Percentiles rank a stretch among this genome's conserved stretches.
These are phyloP conservation scores for Phialocephala subalpina DNA, from an alignment of 2,329 filamentous ascomycete genomes.

Conservation along the genomic window DNA sequence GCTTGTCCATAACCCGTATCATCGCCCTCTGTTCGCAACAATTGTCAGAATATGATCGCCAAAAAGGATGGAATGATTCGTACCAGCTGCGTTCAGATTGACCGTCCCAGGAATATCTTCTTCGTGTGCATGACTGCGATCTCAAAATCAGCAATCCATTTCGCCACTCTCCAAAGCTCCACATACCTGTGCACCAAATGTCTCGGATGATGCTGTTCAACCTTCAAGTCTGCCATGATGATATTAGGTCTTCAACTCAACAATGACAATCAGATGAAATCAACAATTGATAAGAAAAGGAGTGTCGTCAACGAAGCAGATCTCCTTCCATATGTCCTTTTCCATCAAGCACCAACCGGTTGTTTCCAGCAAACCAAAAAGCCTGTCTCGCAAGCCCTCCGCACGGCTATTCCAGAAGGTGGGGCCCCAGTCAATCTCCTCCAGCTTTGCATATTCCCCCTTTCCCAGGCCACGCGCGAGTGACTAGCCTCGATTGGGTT, in stretches of 20 bases:
- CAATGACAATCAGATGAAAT: not conserved
- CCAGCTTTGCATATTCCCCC: not conserved
- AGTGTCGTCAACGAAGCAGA: not conserved
- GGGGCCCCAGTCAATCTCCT: constrained; percentile 1
- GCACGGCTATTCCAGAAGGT: not conserved
- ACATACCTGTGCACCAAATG: constrained; percentile 25
- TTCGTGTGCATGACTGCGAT: constrained; percentile 60
- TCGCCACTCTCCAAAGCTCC: not conserved
- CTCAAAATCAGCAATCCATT: constrained; percentile 4
- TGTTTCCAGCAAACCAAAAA: not conserved
- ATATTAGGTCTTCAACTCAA: not conserved
- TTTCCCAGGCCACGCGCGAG: not conserved
- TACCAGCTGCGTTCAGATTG: constrained; percentile 54
- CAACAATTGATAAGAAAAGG: not conserved
- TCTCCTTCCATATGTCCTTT: constrained; percentile 2
- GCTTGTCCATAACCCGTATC: constrained; percentile 67
- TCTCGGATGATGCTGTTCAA: constrained; percentile 9
- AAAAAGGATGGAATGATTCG: constrained; percentile 13
- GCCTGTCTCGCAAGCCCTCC: not conserved
- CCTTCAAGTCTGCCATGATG: constrained; percentile 14
- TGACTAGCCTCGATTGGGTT: not conserved
- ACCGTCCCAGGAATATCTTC: constrained; percentile 64
- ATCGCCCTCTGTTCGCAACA: constrained; percentile 56
- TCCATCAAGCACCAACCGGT: not conserved
- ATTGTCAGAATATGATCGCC: not conserved